These are phyloP conservation scores for Leishmania tropica DNA, from an alignment of 208 protist genomes.

Conservation along the genomic window DNA sequence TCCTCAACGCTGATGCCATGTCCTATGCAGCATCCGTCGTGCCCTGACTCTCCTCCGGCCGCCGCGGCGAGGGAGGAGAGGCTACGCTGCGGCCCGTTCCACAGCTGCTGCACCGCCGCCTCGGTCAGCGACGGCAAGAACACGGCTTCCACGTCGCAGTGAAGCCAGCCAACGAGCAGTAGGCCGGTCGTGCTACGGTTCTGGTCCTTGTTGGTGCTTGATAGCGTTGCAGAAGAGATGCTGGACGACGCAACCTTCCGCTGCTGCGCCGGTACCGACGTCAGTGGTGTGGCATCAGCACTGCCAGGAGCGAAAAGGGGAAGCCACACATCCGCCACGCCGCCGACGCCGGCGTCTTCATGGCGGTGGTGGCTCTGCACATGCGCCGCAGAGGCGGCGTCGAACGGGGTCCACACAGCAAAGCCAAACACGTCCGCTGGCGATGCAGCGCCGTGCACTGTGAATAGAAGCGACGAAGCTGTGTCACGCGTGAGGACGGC, in stretches of 20 bases:
- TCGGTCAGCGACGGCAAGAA: slow-evolving; percentile 20
- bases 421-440: slow-evolving; percentile 46
- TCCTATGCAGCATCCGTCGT: background rate
- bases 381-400: background rate
- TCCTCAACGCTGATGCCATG: background rate
- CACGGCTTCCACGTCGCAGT: slow-evolving; percentile 45
- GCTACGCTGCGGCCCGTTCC: slow-evolving; percentile 24
- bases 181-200: slow-evolving; percentile 5
- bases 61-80: slow-evolving; percentile 15
- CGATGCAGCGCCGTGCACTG: slow-evolving; percentile 37
- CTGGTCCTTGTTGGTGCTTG: background rate
- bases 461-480: slow-evolving; percentile 46
- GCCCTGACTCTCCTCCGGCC: background rate
- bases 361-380: background rate
- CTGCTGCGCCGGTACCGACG: background rate
- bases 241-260: background rate
- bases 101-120: slow-evolving; percentile 29
- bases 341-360: background rate
- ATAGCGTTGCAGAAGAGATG: no score
- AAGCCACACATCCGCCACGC: slow-evolving; percentile 44
- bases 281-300: background rate
- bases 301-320: slow-evolving; percentile 38
- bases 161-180: slow-evolving; percentile 39
- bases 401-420: slow-evolving; percentile 40
- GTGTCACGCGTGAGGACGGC: slow-evolving; percentile 32